Percentiles rank a stretch among this genome's conserved stretches.
These are phyloP conservation scores for Hanseniaspora osmophila DNA, from an alignment of 805 yeast species.

Conservation along the genomic window DNA sequence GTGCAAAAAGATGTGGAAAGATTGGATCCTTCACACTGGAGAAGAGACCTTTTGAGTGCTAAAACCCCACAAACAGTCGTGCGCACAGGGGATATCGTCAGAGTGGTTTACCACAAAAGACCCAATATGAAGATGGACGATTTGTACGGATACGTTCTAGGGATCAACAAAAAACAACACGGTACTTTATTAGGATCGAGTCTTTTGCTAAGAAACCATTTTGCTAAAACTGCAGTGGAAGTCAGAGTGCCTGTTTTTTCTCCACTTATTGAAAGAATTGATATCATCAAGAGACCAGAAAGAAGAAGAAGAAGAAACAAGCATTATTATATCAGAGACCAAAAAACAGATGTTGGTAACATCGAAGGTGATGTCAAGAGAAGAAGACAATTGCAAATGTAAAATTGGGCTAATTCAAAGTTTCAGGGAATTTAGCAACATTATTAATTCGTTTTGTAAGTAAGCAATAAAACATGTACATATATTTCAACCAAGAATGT, in stretches of 20 bases:
- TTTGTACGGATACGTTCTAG: slow-evolving; percentile 67
- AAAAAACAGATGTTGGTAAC: slow-evolving; percentile 64
- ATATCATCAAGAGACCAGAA: slow-evolving; percentile 62
- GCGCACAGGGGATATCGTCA: slow-evolving; percentile 70
- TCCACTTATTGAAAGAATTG: slow-evolving; percentile 66
- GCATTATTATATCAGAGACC: slow-evolving; percentile 79
- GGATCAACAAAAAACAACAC: slow-evolving; percentile 55
- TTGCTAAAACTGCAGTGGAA: slow-evolving; percentile 77
- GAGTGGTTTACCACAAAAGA: slow-evolving; percentile 50
- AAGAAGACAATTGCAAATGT: slow-evolving; percentile 8
- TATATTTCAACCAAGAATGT: too few relatives aligned
- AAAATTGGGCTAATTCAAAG: background rate
- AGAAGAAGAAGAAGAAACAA: slow-evolving; percentile 62
- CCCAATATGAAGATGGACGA: slow-evolving; percentile 38
- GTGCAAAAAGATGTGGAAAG: slow-evolving; percentile 31
- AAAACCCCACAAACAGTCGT: slow-evolving; percentile 34
- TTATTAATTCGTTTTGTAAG: too few relatives aligned
- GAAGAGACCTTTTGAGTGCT: slow-evolving; percentile 37
- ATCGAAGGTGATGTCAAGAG: slow-evolving; percentile 33
- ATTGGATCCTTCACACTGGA: slow-evolving; percentile 62
- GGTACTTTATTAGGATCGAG: slow-evolving; percentile 37
- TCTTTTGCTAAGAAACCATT: slow-evolving; percentile 68
- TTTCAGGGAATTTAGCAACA: too few relatives aligned
- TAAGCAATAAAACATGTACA: too few relatives aligned
- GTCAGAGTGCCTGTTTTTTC: slow-evolving; percentile 66